Evolutionary conservation across 768 basidiomycete species (phyloP), one percentile per base, ranked within the genome.

Genomic region (Epithele typhae): DNA sequence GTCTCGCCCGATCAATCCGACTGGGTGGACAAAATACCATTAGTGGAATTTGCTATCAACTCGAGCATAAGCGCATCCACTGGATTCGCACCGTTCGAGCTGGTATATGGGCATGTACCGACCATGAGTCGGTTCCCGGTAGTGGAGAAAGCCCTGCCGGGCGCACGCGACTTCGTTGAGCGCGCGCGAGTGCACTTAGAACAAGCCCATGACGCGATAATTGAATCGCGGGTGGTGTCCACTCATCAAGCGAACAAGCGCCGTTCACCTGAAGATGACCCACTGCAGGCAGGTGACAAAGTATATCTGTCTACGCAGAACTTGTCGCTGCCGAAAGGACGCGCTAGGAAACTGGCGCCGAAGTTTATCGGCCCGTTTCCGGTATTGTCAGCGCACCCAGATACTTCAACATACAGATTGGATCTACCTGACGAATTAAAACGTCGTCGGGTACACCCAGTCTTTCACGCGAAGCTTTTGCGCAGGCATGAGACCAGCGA

Each of bases 21-120:
- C 33, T 71, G 68, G 67, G 53, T 62, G 0, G 46, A 59, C 0
- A 54, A 57, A 7, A 8, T 69, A 0, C 65, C 65, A 3, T 40
- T 67, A 40, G 57, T 61, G 0, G 68, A 73, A 45, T 73, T 74
- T 51, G 70, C 70, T 0, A 62, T 72, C 5, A 75, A 67, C 48
- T 55, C 57, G 0, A 55, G 61, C 23, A 43, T 54, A 0, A 64
- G 59, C 25, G 42, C 57, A 2, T 59, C 66, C 0, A 73, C 70
- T 0, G 52, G 58, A n/a, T 72, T 62, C 40, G 58, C 67, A 17
- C 70, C 68, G 7, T 65, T 65, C 37, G 48, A 64, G 17, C 47
- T 65, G 11, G 64, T 52, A 14, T 46, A 50, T 11, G 58, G 54
- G 7, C 46, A 54, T 14, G 40, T 60, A 30, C 64, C 58, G 0